Base-by-base conservation (phyloP, 1,284 basidiomycete genomes). In the Phylloboletellus chloephorus region DNA sequence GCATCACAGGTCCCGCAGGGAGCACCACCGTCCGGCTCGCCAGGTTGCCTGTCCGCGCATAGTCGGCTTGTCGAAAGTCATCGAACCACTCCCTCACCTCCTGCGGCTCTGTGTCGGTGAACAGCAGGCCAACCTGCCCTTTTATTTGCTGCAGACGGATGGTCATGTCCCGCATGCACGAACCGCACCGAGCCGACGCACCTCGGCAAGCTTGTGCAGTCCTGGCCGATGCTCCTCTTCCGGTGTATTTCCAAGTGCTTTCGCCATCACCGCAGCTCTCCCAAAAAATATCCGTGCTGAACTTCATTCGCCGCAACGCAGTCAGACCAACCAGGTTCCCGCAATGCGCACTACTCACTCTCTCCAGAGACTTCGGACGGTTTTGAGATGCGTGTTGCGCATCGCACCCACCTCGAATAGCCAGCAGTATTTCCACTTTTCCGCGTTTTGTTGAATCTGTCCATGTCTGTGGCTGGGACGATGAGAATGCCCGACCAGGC, bases 81-180 rank as follows among this genome's bases (percentile, higher is more conserved):
- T 79, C 79, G 67, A 98, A 98, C 95, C 95, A 99, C 46, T 89
- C 93, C 29, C 80, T 71, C 31, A 96, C 94, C 63, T 96, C 93
- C 51, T 82, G 72, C 7, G 92, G 88, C 49, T 83, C 79, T 39
- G 85, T 81, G 58, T 94, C 79, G 43, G 95, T 98, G 66, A 97
- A 91, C 54, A 99, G 72, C 30, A 99, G 65, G 33, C 95, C 95
- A 33, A 95, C 83, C 66, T 92, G 88, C 52, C 96, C 95, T 71
- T 88, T 82, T 63, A 98, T 81, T 72, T 86, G 80, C 88, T 96
- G 61, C 11, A 7, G 35, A 25, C n/a, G 15, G 30, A 35, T 19
- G 23, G 40, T 46, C 28, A 40, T 37, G 40, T 51, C 24, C 41
- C 37, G 38, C 29, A 44, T 20, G n/a, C 31, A 34, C 13, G 29